Conservation (phyloP, 129 eudicot genomes). For the Solidago caesia region DNA sequence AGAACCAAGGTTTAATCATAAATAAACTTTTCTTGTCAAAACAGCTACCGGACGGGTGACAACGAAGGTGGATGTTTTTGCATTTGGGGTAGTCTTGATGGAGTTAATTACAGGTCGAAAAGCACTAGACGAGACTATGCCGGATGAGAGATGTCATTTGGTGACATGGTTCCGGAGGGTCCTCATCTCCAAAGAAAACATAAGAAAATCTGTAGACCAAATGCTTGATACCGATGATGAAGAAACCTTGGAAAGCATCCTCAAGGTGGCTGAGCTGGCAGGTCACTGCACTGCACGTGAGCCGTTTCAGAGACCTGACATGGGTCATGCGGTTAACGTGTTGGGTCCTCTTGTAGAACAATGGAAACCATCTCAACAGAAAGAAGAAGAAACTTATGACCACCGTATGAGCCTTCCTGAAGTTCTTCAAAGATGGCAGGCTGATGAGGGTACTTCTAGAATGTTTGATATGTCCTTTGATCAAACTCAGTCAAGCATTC, state of each 20-base stretch:
- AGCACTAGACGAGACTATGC: conserved; percentile 20
- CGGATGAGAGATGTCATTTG: conserved; percentile 17
- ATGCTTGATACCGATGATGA: conserved; percentile 9
- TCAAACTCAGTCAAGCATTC: conserved; percentile 21
- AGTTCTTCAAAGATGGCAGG: conserved; percentile 22
- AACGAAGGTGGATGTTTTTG: conserved; percentile 16
- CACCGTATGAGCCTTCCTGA: conserved; percentile 18
- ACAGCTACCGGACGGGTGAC: conserved; percentile 18
- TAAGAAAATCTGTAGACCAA: conserved; percentile 1
- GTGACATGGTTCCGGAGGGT: conserved; percentile 17
- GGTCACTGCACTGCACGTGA: conserved; percentile 23
- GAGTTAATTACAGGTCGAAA: conserved; percentile 12
- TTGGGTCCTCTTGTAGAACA: conserved; percentile 22
- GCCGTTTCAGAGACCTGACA: conserved; percentile 23
- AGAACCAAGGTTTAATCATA: background rate
- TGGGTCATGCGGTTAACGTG: conserved; percentile 19
- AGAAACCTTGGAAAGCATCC: conserved; percentile 16
- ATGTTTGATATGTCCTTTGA: conserved; percentile 6
- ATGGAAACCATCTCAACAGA: conserved; percentile 11
- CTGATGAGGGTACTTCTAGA: conserved; percentile 15
- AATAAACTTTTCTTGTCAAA: background rate
- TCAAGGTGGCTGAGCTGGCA: conserved; percentile 17
- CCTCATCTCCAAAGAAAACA: conserved; percentile 8
- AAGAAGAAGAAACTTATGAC: conserved; percentile 9
- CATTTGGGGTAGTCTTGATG: conserved; percentile 19